A percentile compares a stretch with the other conserved stretches of the same genome.
Conservation (phyloP, 2,329 filamentous ascomycete genomes). For the Periconia digitata region DNA sequence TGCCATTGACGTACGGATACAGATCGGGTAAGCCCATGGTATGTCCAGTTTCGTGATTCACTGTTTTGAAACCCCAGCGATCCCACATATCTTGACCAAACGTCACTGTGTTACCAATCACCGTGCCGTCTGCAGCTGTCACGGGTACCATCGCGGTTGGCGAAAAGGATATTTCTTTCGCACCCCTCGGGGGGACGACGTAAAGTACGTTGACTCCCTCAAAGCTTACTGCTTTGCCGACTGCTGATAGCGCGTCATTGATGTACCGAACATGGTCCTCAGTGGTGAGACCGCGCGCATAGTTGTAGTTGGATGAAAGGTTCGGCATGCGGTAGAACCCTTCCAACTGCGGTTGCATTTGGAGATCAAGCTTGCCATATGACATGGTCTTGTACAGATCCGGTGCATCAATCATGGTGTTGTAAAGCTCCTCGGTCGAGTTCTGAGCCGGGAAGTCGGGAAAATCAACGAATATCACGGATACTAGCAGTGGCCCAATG, state of each 20-base stretch:
- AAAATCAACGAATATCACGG: slow-evolving; percentile 13
- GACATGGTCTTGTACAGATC: slow-evolving; percentile 13
- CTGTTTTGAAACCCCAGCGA: slow-evolving; percentile 9
- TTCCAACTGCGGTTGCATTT: slow-evolving; percentile 8
- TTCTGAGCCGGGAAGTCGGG: slow-evolving; percentile 6
- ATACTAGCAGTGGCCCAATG: slow-evolving; percentile 7
- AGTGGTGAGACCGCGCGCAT: slow-evolving; percentile 2
- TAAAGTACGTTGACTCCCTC: slow-evolving; percentile 11
- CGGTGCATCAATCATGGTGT: neutral
- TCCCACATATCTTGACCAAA: slow-evolving; percentile 15
- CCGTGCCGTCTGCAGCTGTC: slow-evolving; percentile 8
- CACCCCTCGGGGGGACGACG: slow-evolving; percentile 11
- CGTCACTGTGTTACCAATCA: slow-evolving; percentile 11
- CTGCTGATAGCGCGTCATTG: slow-evolving; percentile 11
- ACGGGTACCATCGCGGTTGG: slow-evolving; percentile 3
- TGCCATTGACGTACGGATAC: slow-evolving; percentile 8
- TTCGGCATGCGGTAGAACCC: slow-evolving; percentile 13
- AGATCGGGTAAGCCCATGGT: slow-evolving; percentile 16
- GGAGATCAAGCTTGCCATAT: slow-evolving; percentile 13
- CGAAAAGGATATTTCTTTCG: slow-evolving; percentile 6
- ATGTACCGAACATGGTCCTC: slow-evolving; percentile 13
- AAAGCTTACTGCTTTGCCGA: slow-evolving; percentile 8
- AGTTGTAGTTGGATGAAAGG: slow-evolving; percentile 5
- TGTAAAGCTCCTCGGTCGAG: slow-evolving; percentile 3
- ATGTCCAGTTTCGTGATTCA: slow-evolving; percentile 20